Evolutionary conservation across 306 rosid species (phyloP).

Genomic region (Ormosia emarginata): DNA sequence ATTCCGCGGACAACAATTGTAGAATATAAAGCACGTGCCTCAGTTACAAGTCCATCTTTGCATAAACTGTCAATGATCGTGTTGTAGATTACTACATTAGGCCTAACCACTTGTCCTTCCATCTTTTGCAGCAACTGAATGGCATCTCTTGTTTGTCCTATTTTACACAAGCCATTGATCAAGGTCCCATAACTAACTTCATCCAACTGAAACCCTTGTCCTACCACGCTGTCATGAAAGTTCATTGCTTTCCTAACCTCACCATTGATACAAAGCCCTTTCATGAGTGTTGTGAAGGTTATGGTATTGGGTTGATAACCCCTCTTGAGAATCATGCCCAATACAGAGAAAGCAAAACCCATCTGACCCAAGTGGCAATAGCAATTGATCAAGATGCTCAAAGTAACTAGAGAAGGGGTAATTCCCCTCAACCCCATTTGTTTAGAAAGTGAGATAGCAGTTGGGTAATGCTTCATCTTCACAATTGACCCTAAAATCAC

Average conservation of each 20-base stretch:
- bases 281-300: slow-evolving; percentile 15
- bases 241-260: slow-evolving; percentile 17
- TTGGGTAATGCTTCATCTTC: slow-evolving; percentile 24
- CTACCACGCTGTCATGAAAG: slow-evolving; percentile 11
- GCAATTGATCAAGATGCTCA: slow-evolving; percentile 35
- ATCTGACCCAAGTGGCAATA: slow-evolving; percentile 32
- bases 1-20: slow-evolving; percentile 20
- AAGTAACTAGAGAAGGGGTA: slow-evolving; percentile 8
- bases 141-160: slow-evolving; percentile 10
- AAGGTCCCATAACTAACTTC: slow-evolving; percentile 27
- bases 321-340: slow-evolving; percentile 22
- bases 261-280: slow-evolving; percentile 29
- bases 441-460: slow-evolving; percentile 10
- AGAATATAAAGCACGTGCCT: slow-evolving; percentile 20
- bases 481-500: slow-evolving; percentile 22
- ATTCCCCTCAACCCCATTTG: slow-evolving; percentile 19
- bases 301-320: slow-evolving; percentile 24
- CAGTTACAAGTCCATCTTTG: slow-evolving; percentile 23
- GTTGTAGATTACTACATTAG: slow-evolving; percentile 23
- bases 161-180: slow-evolving; percentile 31
- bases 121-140: slow-evolving; percentile 21
- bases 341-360: slow-evolving; percentile 28
- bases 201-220: slow-evolving; percentile 8
- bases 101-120: neutral
- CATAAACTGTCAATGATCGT: slow-evolving; percentile 35